A percentile compares a stretch with the other conserved stretches of the same genome.
Conservation (phyloP, 2,329 filamentous ascomycete genomes). For the Bipolaris victoriae region DNA sequence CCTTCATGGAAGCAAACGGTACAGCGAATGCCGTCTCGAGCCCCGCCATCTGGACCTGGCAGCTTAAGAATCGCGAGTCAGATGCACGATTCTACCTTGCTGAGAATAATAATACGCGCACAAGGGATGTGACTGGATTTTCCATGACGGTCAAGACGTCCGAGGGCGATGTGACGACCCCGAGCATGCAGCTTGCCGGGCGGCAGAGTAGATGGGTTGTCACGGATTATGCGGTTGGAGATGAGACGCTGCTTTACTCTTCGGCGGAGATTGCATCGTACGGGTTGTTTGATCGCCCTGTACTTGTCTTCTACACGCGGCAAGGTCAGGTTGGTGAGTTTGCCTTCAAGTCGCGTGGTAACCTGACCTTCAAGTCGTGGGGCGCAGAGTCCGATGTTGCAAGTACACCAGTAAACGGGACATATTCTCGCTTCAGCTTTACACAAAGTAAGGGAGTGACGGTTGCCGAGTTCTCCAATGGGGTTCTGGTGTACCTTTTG, state of each 20-base stretch:
- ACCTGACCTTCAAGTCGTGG: constrained; percentile 50
- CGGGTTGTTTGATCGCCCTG: constrained; percentile 54
- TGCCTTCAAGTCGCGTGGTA: constrained; percentile 53
- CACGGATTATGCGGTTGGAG: constrained; percentile 59
- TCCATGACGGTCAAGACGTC: constrained; percentile 58
- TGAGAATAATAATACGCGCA: constrained; percentile 55
- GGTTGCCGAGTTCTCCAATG: constrained; percentile 58
- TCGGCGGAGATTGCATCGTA: constrained; percentile 60
- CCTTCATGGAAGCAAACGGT: constrained; percentile 62
- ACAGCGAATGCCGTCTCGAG: constrained; percentile 55
- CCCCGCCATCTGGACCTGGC: constrained; percentile 57
- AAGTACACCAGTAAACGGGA: constrained; percentile 27
- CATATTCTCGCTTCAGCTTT: constrained; percentile 51
- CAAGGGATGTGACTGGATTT: constrained; percentile 55
- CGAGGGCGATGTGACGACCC: constrained; percentile 51
- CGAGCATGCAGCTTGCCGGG: constrained; percentile 58
- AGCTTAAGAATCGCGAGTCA: constrained; percentile 59
- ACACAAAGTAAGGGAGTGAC: constrained; percentile 56
- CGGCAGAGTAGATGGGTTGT: constrained; percentile 62
- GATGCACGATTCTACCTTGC: constrained; percentile 59
- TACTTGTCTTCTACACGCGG: constrained; percentile 59
- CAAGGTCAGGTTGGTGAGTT: constrained; percentile 59
- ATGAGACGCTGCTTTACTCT: constrained; percentile 57
- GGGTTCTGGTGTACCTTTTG: constrained; percentile 59
- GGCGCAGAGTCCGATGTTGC: constrained; percentile 49